A percentile compares a stretch with the other conserved stretches of the same genome.
phyloP scores from a whole-genome alignment of 2,329 filamentous ascomycete species.

The Colletotrichum sp. region DNA sequence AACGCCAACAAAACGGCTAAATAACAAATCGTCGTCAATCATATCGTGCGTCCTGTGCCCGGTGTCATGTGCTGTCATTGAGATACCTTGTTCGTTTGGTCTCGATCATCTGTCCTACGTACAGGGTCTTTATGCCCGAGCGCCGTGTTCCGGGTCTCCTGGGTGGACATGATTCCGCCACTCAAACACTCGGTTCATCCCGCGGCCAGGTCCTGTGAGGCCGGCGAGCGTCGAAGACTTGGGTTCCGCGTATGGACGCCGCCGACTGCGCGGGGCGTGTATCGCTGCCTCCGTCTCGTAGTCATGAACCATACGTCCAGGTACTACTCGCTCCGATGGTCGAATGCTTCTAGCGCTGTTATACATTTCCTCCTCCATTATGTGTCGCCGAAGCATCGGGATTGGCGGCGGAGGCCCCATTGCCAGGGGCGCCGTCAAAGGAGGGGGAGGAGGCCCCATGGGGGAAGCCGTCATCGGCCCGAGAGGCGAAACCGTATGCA shows the following conservation, averaged over 20 bases:
- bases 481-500: constrained; percentile 22
- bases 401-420: constrained; percentile 26
- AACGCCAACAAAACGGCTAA: background rate
- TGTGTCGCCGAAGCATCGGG: constrained; percentile 40
- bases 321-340: constrained; percentile 32
- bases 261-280: constrained; percentile 30
- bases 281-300: constrained; percentile 36
- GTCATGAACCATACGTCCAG: constrained; percentile 27
- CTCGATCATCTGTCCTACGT: constrained; percentile 2
- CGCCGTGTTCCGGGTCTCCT: constrained; percentile 39
- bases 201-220: constrained; percentile 46
- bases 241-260: constrained; percentile 29
- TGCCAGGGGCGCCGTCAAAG: constrained; percentile 6
- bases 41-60: background rate
- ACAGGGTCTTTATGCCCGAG: background rate
- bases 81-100: background rate
- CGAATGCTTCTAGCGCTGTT: constrained; percentile 31
- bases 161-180: constrained; percentile 54
- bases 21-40: background rate
- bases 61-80: background rate
- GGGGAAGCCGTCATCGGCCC: constrained; percentile 21
- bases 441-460: background rate
- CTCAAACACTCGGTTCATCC: constrained; percentile 51
- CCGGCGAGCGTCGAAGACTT: constrained; percentile 52
- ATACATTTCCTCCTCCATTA: constrained; percentile 46